phyloP scores from a whole-genome alignment of 495 filamentous ascomycete genomes.

The Hypoxylon trugodes region DNA sequence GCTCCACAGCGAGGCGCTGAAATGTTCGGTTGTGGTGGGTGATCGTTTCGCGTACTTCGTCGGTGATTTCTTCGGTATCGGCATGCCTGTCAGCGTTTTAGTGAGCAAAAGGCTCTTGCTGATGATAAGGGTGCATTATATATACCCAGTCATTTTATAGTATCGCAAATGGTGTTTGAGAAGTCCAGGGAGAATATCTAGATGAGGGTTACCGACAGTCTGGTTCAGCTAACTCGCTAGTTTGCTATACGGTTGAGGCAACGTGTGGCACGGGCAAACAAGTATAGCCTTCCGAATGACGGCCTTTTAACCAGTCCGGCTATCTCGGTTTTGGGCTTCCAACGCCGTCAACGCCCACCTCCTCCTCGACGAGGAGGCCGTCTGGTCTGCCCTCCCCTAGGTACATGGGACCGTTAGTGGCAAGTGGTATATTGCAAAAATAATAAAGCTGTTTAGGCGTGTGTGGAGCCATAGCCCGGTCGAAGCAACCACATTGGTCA shows the following conservation, averaged over 20 bases:
- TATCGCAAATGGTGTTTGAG: conserved; percentile 9
- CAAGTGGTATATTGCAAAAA: conserved; percentile 46
- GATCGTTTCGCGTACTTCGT: conserved; percentile 67
- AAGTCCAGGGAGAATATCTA: conserved; percentile 24
- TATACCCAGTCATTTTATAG: conserved; percentile 44
- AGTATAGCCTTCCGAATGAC: conserved; percentile 31
- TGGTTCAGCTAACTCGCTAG: conserved; percentile 23
- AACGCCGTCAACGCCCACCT: conserved; percentile 35
- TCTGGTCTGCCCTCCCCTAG: conserved; percentile 47
- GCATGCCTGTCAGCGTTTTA: conserved; percentile 40
- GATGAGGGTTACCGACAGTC: conserved; percentile 20
- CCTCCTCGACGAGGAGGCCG: conserved; percentile 61
- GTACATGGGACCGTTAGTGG: conserved; percentile 43
- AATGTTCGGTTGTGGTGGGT: conserved; percentile 73
- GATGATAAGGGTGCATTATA: conserved; percentile 30
- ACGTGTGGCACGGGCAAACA: conserved; percentile 27
- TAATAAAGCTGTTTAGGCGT: conserved; percentile 46
- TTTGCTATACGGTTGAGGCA: conserved; percentile 18
- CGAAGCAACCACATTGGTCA: conserved; percentile 47
- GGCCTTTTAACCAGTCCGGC: conserved; percentile 39
- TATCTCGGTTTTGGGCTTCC: conserved; percentile 34
- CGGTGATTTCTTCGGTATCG: conserved; percentile 47
- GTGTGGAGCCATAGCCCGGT: conserved; percentile 49
- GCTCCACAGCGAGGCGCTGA: conserved; percentile 77
- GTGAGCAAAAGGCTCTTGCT: conserved; percentile 27